Conservation (phyloP, 257 asterid species). For the Gentiana straminea region DNA sequence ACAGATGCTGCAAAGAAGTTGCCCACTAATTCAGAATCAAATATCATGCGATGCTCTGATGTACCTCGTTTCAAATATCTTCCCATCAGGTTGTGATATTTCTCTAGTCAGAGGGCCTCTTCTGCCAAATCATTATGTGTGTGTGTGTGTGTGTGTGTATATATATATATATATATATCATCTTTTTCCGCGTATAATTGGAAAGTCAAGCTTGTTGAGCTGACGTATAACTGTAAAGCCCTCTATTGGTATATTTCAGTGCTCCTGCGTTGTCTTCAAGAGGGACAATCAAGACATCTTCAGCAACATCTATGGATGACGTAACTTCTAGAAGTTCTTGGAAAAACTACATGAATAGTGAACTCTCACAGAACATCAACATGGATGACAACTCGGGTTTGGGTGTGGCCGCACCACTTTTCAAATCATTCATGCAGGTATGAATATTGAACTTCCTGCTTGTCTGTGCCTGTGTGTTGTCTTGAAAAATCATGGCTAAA, state of each 20-base stretch:
- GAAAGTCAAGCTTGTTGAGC: neutral
- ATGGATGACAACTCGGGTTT: constrained; percentile 61
- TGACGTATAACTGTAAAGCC: constrained; percentile 6
- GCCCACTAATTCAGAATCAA: constrained; percentile 84
- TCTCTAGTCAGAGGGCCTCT: neutral
- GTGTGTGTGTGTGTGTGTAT: too few species aligned
- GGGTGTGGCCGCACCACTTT: constrained; percentile 91
- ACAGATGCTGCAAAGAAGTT: constrained; percentile 65
- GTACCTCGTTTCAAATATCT: constrained; percentile 98
- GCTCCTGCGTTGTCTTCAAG: constrained; percentile 89
- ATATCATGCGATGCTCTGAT: constrained; percentile 85
- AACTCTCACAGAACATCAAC: constrained; percentile 49
- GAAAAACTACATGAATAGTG: constrained; percentile 61
- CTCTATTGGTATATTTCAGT: constrained; percentile 29
- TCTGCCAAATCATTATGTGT: neutral
- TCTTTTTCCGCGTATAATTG: too few species aligned
- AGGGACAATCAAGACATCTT: constrained; percentile 45
- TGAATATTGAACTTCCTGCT: neutral
- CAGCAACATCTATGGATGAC: constrained; percentile 59
- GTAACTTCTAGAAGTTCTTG: constrained; percentile 75
- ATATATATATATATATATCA: too few species aligned
- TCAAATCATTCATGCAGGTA: constrained; percentile 99
- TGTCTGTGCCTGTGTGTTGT: too few species aligned
- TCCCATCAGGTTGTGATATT: constrained; percentile 75
- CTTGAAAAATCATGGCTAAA: too few species aligned